Evolutionary conservation across 805 yeast species (phyloP).

Genomic region (Metschnikowia hibisci): DNA sequence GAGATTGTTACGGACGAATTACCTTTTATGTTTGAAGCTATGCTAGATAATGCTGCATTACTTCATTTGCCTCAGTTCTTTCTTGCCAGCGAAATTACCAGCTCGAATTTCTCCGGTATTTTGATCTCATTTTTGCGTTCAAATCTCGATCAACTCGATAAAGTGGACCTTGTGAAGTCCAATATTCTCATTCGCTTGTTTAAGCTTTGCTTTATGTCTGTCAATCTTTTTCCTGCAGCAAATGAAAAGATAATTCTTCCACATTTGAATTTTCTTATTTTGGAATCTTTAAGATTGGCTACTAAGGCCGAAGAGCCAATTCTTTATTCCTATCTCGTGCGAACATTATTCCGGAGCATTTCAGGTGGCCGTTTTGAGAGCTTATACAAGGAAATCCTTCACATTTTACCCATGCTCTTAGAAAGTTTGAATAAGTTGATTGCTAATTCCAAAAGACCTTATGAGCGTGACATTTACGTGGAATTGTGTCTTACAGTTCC

Average conservation of each 20-base stretch:
- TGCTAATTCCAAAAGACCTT: constrained; percentile 77
- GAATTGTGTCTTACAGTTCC: constrained; percentile 95
- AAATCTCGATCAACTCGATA: constrained; percentile 74
- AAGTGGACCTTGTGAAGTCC: constrained; percentile 69
- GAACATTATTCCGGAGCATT: constrained; percentile 88
- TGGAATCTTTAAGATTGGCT: constrained; percentile 73
- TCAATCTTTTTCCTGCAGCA: constrained; percentile 79
- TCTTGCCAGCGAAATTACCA: constrained; percentile 89
- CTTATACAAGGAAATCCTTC: constrained; percentile 88
- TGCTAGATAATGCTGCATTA: constrained; percentile 78
- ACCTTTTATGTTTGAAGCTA: constrained; percentile 69
- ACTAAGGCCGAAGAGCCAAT: constrained; percentile 88
- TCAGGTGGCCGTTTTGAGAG: constrained; percentile 97
- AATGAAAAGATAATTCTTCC: constrained; percentile 89
- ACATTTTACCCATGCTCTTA: constrained; percentile 78
- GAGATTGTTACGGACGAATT: constrained; percentile 84
- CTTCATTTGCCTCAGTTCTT: constrained; percentile 92
- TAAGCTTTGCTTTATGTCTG: constrained; percentile 94
- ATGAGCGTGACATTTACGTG: constrained; percentile 90
- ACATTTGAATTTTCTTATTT: constrained; percentile 76
- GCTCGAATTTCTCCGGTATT: constrained; percentile 86
- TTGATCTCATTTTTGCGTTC: constrained; percentile 71
- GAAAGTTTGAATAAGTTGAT: constrained; percentile 84
- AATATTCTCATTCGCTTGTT: constrained; percentile 80
- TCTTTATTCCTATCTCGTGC: constrained; percentile 79